Evolutionary conservation across 208 protist genomes (phyloP), one percentile per base, ranked within the genome.

Genomic region (Tritrichomonas foetus): DNA sequence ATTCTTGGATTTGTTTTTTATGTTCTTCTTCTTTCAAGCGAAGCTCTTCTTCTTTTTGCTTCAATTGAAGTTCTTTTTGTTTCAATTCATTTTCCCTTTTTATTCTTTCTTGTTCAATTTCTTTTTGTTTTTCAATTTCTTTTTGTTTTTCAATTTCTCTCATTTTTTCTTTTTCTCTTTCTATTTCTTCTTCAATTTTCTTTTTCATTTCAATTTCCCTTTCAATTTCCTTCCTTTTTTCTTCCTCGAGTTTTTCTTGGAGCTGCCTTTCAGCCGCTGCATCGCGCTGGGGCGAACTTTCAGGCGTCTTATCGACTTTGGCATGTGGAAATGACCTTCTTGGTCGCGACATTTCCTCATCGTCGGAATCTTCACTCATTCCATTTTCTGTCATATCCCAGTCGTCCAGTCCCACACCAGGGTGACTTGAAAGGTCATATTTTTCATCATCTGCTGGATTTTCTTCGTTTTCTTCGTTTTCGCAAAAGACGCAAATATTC

Each of bases 381-480:
- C n/a, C 64, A 69, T n/a, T n/a, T 30, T 69, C 64, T 69, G 64
- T 69, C 64, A n/a, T 69, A 69, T 69, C 64, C 64, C 64, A 69
- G 8, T 69, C 22, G n/a, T 69, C 20, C 22, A 33, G 8, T 69
- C n/a, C n/a, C 27, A 16, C n/a, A 8, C 3, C 13, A 8, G 27
- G n/a, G n/a, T 69, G 64, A 69, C 16, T 61, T 61, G 16, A 22
- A 5, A 22, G 53, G n/a, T 33, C 16, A 69, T 69, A 8, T n/a
- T n/a, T n/a, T 8, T 11, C 27, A 69, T 30, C 64, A 69, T n/a
- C 53, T 22, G 16, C 53, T 61, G 53, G n/a, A 8, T 69, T 69
- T 5, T 25, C 64, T n/a, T 11, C 64, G 8, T 33, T 11, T 69
- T 69, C 25, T 69, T n/a, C 25, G 22, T 8, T n/a, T 64, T 64